Percentiles rank a stretch among this genome's conserved stretches.
Conservation (phyloP, 805 yeast species). For the Candida xyloterini region DNA sequence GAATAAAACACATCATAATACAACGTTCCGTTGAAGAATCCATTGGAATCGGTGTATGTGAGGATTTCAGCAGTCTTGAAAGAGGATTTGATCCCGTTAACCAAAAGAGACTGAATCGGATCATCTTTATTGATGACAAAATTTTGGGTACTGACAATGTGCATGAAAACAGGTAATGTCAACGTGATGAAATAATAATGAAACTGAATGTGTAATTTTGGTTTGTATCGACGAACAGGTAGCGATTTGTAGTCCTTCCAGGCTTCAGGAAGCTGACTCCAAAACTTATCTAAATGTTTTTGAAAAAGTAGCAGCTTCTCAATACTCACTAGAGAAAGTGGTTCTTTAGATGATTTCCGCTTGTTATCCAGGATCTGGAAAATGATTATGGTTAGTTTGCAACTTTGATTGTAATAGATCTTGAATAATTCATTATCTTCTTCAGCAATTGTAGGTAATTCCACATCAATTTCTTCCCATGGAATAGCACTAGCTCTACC, state of each 20-base stretch:
- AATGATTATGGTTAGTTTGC: slow-evolving; percentile 37
- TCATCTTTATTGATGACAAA: slow-evolving; percentile 38
- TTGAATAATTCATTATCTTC: slow-evolving; percentile 31
- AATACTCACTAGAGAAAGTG: slow-evolving; percentile 38
- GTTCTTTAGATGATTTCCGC: slow-evolving; percentile 35
- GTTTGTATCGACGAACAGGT: slow-evolving; percentile 37
- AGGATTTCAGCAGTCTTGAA: slow-evolving; percentile 38
- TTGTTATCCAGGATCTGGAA: slow-evolving; percentile 41
- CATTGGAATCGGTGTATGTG: slow-evolving; percentile 34
- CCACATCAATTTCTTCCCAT: slow-evolving; percentile 44
- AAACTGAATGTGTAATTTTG: slow-evolving; percentile 40
- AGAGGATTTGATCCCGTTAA: slow-evolving; percentile 41
- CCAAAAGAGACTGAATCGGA: slow-evolving; percentile 39
- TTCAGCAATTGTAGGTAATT: slow-evolving; percentile 34
- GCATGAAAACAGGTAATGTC: slow-evolving; percentile 42
- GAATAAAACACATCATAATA: slow-evolving; percentile 43
- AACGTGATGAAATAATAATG: slow-evolving; percentile 41
- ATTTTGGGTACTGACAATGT: slow-evolving; percentile 37
- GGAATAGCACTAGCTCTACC: slow-evolving; percentile 45
- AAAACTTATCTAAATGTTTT: slow-evolving; percentile 34
- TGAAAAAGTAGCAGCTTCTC: slow-evolving; percentile 39
- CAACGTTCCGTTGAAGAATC: slow-evolving; percentile 43
- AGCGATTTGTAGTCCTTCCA: slow-evolving; percentile 34
- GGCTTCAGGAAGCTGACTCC: slow-evolving; percentile 32
- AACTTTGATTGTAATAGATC: slow-evolving; percentile 33